Percentiles rank a stretch among this genome's conserved stretches.
Evolutionary conservation across 371 early-diverging fungal species (phyloP).

Genomic region (Entomophthora muscae): DNA sequence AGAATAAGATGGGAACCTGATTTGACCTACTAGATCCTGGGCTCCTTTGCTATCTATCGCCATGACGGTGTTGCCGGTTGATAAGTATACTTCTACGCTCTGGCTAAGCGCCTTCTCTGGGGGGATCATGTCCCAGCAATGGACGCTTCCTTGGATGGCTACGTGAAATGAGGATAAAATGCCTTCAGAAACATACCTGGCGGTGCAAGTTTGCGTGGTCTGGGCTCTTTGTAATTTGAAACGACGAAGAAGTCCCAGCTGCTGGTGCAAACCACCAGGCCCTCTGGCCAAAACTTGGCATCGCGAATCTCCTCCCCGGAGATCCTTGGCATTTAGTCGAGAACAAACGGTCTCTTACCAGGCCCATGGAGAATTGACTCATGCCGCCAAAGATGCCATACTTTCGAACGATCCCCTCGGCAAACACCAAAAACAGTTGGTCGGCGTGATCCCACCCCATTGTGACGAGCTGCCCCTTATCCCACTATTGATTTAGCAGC

Average conservation of each 20-base stretch:
- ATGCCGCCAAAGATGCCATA: slow-evolving; percentile 65
- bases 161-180: neutral
- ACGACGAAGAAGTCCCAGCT: slow-evolving; percentile 63
- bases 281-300: slow-evolving; percentile 72
- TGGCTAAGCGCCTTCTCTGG: neutral
- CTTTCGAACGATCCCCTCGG: slow-evolving; percentile 67
- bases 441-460: slow-evolving; percentile 84
- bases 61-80: slow-evolving; percentile 55
- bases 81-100: slow-evolving; percentile 58
- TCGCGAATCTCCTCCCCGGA: slow-evolving; percentile 61
- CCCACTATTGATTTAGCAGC: slow-evolving; percentile 38
- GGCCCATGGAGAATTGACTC: slow-evolving; percentile 67
- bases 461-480: slow-evolving; percentile 68
- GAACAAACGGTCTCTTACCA: slow-evolving; percentile 17
- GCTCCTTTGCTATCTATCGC: slow-evolving; percentile 60
- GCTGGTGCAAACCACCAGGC: slow-evolving; percentile 75
- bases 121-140: neutral
- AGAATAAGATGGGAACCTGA: neutral
- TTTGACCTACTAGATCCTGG: slow-evolving; percentile 59
- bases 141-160: neutral
- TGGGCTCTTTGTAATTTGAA: slow-evolving; percentile 66
- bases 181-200: neutral
- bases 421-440: slow-evolving; percentile 69
- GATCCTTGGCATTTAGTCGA: slow-evolving; percentile 30
- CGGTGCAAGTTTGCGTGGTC: slow-evolving; percentile 23